phyloP scores from a whole-genome alignment of 163 green algal species.

The Scenedesmus sp. region DNA sequence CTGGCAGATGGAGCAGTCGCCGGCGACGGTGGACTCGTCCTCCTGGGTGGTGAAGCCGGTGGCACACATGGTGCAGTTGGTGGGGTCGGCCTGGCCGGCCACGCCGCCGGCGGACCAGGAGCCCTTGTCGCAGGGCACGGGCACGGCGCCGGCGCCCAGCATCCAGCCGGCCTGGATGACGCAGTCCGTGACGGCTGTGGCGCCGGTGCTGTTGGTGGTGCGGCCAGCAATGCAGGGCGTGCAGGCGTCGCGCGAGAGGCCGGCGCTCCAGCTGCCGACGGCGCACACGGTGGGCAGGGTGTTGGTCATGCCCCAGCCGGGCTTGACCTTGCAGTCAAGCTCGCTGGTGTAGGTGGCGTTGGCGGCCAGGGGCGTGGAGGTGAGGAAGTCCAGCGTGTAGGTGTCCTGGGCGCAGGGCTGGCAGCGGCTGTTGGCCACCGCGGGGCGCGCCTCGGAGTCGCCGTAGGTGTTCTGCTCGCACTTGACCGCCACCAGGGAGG shows the following conservation, averaged over 20 bases:
- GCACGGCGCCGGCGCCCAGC: too few species aligned
- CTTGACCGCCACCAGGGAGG: background rate
- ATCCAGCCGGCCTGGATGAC: background rate
- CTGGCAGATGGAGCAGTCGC: too few species aligned
- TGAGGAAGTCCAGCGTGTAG: background rate
- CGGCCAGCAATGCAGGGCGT: background rate
- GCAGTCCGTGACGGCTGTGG: background rate
- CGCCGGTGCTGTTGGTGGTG: background rate
- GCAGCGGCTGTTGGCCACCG: background rate
- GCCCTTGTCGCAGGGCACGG: conserved; percentile 16
- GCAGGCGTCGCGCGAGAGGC: background rate
- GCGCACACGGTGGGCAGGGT: background rate
- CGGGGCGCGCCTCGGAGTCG: background rate
- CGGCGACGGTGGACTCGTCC: too few species aligned
- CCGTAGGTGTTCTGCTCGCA: background rate
- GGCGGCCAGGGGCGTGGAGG: background rate
- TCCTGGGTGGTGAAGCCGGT: too few species aligned
- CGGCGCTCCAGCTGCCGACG: background rate
- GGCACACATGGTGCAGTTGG: too few species aligned
- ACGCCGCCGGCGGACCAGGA: too few species aligned
- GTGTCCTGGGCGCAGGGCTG: background rate
- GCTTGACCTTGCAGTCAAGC: background rate
- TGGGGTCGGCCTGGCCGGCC: too few species aligned
- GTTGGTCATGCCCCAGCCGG: background rate
- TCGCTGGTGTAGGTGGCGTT: background rate